Conservation (phyloP, 495 filamentous ascomycete genomes). For the Cladorrhinum samala region DNA sequence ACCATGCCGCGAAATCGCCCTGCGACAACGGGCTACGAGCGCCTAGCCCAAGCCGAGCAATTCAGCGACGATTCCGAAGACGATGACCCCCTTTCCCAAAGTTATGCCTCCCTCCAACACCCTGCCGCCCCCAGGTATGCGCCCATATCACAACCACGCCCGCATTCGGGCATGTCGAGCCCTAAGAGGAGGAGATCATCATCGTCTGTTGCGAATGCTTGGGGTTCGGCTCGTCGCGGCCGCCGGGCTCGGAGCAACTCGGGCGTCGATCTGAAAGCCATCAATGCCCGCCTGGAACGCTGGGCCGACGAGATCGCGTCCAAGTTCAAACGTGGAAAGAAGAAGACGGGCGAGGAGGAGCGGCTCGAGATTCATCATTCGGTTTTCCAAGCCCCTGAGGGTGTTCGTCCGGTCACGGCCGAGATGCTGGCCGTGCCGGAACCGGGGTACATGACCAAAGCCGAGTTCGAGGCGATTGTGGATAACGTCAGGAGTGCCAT, state of each 20-base stretch:
- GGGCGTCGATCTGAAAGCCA: slow-evolving; percentile 95
- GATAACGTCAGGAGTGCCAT: slow-evolving; percentile 87
- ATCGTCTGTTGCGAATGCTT: slow-evolving; percentile 1
- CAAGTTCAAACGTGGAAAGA: slow-evolving; percentile 86
- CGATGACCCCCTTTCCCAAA: slow-evolving; percentile 52
- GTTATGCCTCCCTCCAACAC: slow-evolving; percentile 51
- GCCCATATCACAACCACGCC: slow-evolving; percentile 54
- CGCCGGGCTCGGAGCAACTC: slow-evolving; percentile 70
- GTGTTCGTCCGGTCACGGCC: slow-evolving; percentile 68
- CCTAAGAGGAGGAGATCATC: slow-evolving; percentile 29
- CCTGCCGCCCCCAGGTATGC: slow-evolving; percentile 65
- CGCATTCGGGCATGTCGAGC: slow-evolving; percentile 53
- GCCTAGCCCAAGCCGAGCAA: slow-evolving; percentile 85
- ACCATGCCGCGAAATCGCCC: slow-evolving; percentile 48
- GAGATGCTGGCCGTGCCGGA: slow-evolving; percentile 59
- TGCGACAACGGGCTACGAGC: slow-evolving; percentile 83
- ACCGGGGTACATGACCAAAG: slow-evolving; percentile 57
- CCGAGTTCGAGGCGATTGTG: slow-evolving; percentile 81
- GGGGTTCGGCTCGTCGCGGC: slow-evolving; percentile 30
- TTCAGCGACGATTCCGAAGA: slow-evolving; percentile 66
- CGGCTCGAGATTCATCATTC: slow-evolving; percentile 94
- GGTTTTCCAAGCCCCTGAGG: slow-evolving; percentile 88
- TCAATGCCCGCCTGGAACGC: slow-evolving; percentile 90
- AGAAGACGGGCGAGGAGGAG: slow-evolving; percentile 67
- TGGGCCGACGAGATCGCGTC: slow-evolving; percentile 98